Evolutionary conservation across 1,284 basidiomycete species (phyloP).

Genomic region (Earliella scabrosa): DNA sequence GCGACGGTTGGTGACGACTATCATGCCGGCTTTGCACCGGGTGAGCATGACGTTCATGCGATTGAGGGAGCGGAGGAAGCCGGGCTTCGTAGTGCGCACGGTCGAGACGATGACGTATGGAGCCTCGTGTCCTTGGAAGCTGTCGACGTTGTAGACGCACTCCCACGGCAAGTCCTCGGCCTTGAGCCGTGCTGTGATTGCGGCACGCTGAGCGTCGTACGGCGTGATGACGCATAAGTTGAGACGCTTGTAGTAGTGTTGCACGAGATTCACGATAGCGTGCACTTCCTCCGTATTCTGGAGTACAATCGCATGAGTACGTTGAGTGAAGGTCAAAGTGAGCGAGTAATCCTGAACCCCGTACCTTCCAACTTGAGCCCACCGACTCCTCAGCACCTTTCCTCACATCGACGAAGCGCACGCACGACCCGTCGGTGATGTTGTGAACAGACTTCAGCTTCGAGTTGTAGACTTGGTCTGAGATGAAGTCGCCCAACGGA

Average conservation of each 20-base stretch:
- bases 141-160: slow-evolving; percentile 68
- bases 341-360: not conserved
- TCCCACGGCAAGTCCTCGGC: slow-evolving; percentile 47
- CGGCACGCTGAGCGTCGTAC: slow-evolving; percentile 65
- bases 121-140: slow-evolving; percentile 58
- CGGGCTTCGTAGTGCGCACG: slow-evolving; percentile 60
- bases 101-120: slow-evolving; percentile 64
- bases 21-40: slow-evolving; percentile 26
- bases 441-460: slow-evolving; percentile 42
- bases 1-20: slow-evolving; percentile 27
- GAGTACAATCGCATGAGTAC: not conserved
- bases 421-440: slow-evolving; percentile 31
- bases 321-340: no score
- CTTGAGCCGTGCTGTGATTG: slow-evolving; percentile 55
- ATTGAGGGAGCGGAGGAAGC: slow-evolving; percentile 60
- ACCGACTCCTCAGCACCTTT: slow-evolving; percentile 40
- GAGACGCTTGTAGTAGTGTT: slow-evolving; percentile 28
- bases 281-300: slow-evolving; percentile 49
- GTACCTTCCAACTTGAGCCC: slow-evolving; percentile 49
- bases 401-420: slow-evolving; percentile 45
- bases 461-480: slow-evolving; percentile 43
- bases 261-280: slow-evolving; percentile 43
- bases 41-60: slow-evolving; percentile 69
- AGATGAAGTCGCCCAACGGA: slow-evolving; percentile 53
- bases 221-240: slow-evolving; percentile 69